phyloP scores from a whole-genome alignment of 1,284 basidiomycete genomes.

The Ganoderma meredithae region DNA sequence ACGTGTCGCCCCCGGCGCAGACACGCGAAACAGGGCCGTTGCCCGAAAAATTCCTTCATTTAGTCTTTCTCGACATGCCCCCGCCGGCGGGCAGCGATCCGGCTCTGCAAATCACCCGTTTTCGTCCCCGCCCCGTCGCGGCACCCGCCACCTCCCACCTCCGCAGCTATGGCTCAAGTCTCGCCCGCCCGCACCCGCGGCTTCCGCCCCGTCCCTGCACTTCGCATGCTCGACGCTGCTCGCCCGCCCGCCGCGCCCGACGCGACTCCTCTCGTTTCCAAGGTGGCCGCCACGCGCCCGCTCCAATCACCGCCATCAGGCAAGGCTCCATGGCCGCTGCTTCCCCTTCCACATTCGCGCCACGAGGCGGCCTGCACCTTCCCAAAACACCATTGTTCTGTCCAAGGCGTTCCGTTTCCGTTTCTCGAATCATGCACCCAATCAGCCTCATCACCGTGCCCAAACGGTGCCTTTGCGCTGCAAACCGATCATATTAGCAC shows the following conservation, averaged over 20 bases:
- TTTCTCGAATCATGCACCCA: conserved; percentile 20
- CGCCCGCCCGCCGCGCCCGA: neutral
- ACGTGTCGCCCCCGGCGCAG: conserved; percentile 30
- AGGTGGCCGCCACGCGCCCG: conserved; percentile 11
- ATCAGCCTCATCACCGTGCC: conserved; percentile 24
- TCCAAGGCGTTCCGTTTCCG: conserved; percentile 18
- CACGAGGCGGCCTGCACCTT: conserved; percentile 24
- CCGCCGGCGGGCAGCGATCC: conserved; percentile 23
- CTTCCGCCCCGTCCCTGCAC: conserved; percentile 1
- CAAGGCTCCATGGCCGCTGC: neutral
- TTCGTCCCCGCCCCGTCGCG: conserved; percentile 25
- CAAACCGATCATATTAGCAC: conserved; percentile 20
- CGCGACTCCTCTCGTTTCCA: neutral
- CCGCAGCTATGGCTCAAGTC: conserved; percentile 10
- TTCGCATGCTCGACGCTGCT: neutral
- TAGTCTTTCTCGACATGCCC: conserved; percentile 31
- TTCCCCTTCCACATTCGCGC: conserved; percentile 8
- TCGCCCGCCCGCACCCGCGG: conserved; percentile 9
- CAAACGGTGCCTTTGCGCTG: conserved; percentile 22
- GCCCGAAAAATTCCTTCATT: conserved; percentile 33
- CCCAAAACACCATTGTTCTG: conserved; percentile 25
- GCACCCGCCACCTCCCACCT: conserved; percentile 19
- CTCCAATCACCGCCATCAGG: conserved; percentile 25
- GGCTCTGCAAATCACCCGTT: conserved; percentile 16
- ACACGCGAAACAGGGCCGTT: conserved; percentile 36